Evolutionary conservation across 1,284 basidiomycete species (phyloP).

Genomic region (Irpex sp.): DNA sequence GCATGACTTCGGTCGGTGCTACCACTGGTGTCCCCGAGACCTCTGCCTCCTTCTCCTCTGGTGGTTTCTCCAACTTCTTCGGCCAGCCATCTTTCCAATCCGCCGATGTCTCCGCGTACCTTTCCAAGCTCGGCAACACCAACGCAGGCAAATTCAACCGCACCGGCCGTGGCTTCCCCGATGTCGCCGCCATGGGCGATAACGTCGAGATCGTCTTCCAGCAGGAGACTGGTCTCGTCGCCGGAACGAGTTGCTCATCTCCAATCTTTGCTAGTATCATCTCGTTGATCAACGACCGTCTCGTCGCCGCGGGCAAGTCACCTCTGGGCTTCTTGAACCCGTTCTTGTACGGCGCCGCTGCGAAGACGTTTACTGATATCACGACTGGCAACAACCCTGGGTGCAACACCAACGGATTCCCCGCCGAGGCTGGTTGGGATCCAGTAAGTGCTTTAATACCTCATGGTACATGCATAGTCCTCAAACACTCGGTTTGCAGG

Average conservation of each 20-base stretch:
- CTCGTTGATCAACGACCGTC: conserved; percentile 54
- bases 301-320: conserved; percentile 40
- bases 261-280: conserved; percentile 54
- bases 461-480: not conserved
- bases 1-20: conserved; percentile 58
- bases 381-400: conserved; percentile 27
- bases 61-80: conserved; percentile 48
- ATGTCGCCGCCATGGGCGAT: conserved; percentile 27
- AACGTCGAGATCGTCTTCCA: conserved; percentile 27
- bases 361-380: conserved; percentile 40
- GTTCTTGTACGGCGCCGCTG: conserved; percentile 19
- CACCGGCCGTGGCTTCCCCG: conserved; percentile 30
- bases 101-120: conserved; percentile 32
- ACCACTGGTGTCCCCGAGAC: conserved; percentile 47
- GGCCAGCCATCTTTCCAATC: conserved; percentile 37
- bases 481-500: conserved; percentile 13
- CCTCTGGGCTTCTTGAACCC: conserved; percentile 48
- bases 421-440: conserved; percentile 32
- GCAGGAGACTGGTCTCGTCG: conserved; percentile 38
- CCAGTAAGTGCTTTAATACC: conserved; percentile 20
- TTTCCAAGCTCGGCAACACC: conserved; percentile 24
- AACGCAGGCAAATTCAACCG: conserved; percentile 27
- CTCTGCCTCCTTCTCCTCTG: conserved; percentile 28
- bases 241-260: conserved; percentile 43
- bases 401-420: conserved; percentile 32